A percentile compares a stretch with the other conserved stretches of the same genome.
phyloP scores from a whole-genome alignment of 2,329 filamentous ascomycete species.

The Fusarium tupiense region DNA sequence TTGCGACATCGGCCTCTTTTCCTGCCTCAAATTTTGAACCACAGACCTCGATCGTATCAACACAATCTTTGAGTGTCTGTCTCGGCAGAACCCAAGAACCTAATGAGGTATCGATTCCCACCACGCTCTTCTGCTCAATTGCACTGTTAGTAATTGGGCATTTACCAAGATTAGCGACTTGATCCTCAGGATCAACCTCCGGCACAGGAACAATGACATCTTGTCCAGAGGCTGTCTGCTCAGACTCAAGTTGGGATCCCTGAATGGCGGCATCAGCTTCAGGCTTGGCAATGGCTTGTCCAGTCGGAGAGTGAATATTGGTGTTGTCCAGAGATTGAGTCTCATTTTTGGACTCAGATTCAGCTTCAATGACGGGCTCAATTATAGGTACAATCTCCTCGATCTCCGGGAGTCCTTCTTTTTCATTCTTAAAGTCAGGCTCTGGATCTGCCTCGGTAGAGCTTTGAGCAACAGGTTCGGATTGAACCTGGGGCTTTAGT shows the following conservation, averaged over 20 bases:
- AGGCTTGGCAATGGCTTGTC: slow-evolving; percentile 23
- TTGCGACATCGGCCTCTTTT: background rate
- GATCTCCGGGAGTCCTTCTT: slow-evolving; percentile 30
- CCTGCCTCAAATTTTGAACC: background rate
- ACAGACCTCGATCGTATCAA: background rate
- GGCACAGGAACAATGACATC: slow-evolving; percentile 29
- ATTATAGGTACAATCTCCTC: slow-evolving; percentile 43
- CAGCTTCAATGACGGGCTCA: slow-evolving; percentile 44
- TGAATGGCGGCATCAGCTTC: slow-evolving; percentile 24
- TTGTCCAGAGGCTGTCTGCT: slow-evolving; percentile 32
- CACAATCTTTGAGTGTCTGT: background rate
- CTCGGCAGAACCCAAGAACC: background rate
- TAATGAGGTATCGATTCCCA: background rate
- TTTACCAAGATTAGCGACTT: slow-evolving; percentile 5
- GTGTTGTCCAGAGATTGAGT: slow-evolving; percentile 33
- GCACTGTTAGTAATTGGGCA: slow-evolving; percentile 22
- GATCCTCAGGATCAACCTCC: slow-evolving; percentile 32
- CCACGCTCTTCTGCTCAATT: slow-evolving; percentile 13
- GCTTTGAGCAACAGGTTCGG: slow-evolving; percentile 19
- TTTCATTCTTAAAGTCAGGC: slow-evolving; percentile 32
- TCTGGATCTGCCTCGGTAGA: slow-evolving; percentile 17
- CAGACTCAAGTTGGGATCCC: slow-evolving; percentile 18
- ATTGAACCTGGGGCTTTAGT: slow-evolving; percentile 17
- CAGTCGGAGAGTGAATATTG: slow-evolving; percentile 24
- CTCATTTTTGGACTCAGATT: slow-evolving; percentile 42